Evolutionary conservation across 2,329 filamentous ascomycete species (phyloP), one percentile per base, ranked within the genome.

Genomic region (Colletotrichum scovillei): DNA sequence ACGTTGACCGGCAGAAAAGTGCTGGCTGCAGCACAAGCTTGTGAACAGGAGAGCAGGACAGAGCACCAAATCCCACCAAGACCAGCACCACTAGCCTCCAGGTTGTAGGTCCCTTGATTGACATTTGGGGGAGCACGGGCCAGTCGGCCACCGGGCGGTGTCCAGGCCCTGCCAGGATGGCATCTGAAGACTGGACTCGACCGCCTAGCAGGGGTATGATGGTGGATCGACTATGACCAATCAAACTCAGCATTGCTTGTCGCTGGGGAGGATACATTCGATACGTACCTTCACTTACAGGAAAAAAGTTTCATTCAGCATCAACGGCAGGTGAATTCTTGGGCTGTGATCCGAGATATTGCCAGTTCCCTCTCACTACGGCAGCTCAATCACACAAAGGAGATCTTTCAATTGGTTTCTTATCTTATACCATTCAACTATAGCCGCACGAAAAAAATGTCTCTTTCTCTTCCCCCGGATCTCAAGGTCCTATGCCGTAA

Each of bases 401-500:
- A 4, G 26, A 26, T 46, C 24, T 19, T 9, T 42, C 71, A 65
- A 62, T 71, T 46, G 35, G 28, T 49, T 42, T 14, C 16, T 0
- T 11, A 28, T 5, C 11, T 6, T 4, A 16, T 30, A 6, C 0
- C 2, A 8, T 22, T 4, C 28, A 14, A 19, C 3, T 2, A 14
- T n/a, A 14, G 5, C 5, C 11, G 35, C 26, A 24, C 16, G 35
- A n/a, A 0, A 14, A 14, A 6, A 66, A 82, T 85, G 78, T 81
- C 85, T 72, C 80, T 85, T 46, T 81, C 85, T 72, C 80, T 85
- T 42, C 88, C 87, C 6, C 85, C 90, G 53, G 90, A 92, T 77
- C 86, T 94, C 19, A 87, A 89, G 73, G 88, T 92, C 63, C 85
- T 95, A 57, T 93, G 90, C 78, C 90, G 91, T 74, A 91, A 91